phyloP scores from a whole-genome alignment of 2,329 filamentous ascomycete genomes.

The Cladobotryum protrusum region DNA sequence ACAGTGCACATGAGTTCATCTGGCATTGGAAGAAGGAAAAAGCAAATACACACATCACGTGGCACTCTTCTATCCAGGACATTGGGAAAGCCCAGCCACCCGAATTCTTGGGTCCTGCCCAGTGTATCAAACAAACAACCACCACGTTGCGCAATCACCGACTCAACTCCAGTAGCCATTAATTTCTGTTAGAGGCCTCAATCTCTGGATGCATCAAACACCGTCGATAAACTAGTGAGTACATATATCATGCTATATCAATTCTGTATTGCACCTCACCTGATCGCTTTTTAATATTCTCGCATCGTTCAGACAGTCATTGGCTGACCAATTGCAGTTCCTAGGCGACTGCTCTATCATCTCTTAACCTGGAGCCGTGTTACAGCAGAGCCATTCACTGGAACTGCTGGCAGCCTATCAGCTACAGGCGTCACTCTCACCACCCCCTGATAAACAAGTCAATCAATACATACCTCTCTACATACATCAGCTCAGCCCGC shows the following conservation, averaged over 20 bases:
- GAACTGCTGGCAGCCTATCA: neutral
- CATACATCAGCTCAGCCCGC: neutral
- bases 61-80: neutral
- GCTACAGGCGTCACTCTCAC: neutral
- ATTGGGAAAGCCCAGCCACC: constrained; percentile 20
- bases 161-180: constrained; percentile 7
- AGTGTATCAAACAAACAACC: too few species aligned
- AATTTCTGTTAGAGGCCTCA: constrained; percentile 6
- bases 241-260: too few species aligned
- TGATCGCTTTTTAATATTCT: neutral
- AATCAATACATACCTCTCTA: too few species aligned
- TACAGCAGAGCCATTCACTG: neutral
- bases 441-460: neutral
- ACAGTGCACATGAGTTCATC: too few species aligned
- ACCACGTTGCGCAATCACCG: constrained; percentile 1
- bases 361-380: constrained; percentile 2
- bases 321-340: constrained; percentile 1
- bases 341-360: constrained; percentile 3
- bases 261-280: too few species aligned
- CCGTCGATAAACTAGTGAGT: neutral
- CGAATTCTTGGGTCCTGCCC: constrained; percentile 8
- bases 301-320: constrained; percentile 3
- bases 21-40: neutral
- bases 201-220: neutral
- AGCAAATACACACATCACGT: neutral